Evolutionary conservation across 106 monocot genomes (phyloP).

Genomic region (Xerophyta viscosa): DNA sequence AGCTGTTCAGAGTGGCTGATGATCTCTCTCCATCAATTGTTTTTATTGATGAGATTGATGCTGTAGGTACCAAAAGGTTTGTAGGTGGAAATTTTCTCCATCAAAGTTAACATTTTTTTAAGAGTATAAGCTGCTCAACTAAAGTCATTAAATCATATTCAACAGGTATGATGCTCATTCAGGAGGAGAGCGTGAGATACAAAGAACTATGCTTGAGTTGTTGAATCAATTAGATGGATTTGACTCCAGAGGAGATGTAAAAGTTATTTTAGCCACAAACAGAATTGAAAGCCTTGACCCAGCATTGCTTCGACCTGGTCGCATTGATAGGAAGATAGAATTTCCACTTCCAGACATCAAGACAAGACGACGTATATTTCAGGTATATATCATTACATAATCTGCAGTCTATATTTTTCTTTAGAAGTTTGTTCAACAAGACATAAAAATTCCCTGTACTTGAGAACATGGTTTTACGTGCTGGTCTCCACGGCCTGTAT

Average conservation of each 20-base stretch:
- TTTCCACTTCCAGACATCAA: conserved; percentile 96
- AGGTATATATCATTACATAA: too few relatives aligned
- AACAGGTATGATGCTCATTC: conserved; percentile 99
- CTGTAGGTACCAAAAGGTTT: conserved; percentile 91
- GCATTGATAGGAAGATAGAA: conserved; percentile 91
- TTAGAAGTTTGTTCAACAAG: too few relatives aligned
- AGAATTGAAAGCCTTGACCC: conserved; percentile 94
- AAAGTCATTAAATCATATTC: too few relatives aligned
- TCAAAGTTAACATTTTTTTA: too few relatives aligned
- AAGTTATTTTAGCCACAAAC: conserved; percentile 95
- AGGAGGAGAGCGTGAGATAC: conserved; percentile 94
- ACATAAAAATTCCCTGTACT: too few relatives aligned
- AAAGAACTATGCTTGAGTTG: conserved; percentile 93
- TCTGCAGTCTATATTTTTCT: too few relatives aligned
- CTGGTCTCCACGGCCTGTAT: too few relatives aligned
- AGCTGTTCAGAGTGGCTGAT: too few relatives aligned
- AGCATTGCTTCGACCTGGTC: conserved; percentile 81
- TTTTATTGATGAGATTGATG: conserved; percentile 98
- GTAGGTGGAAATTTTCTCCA: too few relatives aligned
- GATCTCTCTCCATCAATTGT: too few relatives aligned
- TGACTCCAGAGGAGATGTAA: conserved; percentile 94
- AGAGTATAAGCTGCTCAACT: too few relatives aligned
- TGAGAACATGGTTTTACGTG: too few relatives aligned
- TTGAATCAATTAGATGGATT: conserved; percentile 92
- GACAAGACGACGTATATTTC: conserved; percentile 80